phyloP scores from a whole-genome alignment of 2,329 filamentous ascomycete genomes.

The Neocatenulostroma microsporum region DNA sequence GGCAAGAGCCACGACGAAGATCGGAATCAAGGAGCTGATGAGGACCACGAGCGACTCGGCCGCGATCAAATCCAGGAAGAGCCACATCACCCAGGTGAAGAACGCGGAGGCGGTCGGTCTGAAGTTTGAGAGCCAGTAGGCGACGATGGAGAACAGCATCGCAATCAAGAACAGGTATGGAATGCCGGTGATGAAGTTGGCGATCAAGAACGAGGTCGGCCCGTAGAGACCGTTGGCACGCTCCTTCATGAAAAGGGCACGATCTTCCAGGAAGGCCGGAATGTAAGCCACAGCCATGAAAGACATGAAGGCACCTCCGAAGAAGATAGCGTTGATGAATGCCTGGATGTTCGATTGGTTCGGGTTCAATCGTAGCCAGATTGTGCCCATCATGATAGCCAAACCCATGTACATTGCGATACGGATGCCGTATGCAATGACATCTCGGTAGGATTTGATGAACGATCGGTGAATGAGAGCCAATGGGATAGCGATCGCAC shows the following conservation, averaged over 20 bases:
- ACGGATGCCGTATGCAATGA: conserved; percentile 76
- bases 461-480: conserved; percentile 70
- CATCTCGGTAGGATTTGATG: conserved; percentile 76
- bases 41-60: conserved; percentile 78
- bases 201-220: conserved; percentile 60
- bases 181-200: conserved; percentile 75
- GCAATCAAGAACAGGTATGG: conserved; percentile 76
- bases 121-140: conserved; percentile 77
- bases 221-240: conserved; percentile 75
- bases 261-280: conserved; percentile 73
- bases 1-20: conserved; percentile 72
- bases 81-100: conserved; percentile 72
- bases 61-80: conserved; percentile 75
- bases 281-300: conserved; percentile 67
- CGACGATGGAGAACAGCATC: conserved; percentile 64
- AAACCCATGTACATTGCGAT: conserved; percentile 74
- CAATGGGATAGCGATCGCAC: conserved; percentile 45
- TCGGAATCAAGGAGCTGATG: conserved; percentile 62
- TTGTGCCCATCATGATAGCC: conserved; percentile 80
- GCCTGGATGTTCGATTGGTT: conserved; percentile 68
- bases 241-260: conserved; percentile 65
- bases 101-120: conserved; percentile 57
- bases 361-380: conserved; percentile 66
- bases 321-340: conserved; percentile 70
- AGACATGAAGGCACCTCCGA: conserved; percentile 46